A percentile compares a stretch with the other conserved stretches of the same genome.
Conservation (phyloP, 2,329 filamentous ascomycete genomes). For the Trichoderma guizhouense region DNA sequence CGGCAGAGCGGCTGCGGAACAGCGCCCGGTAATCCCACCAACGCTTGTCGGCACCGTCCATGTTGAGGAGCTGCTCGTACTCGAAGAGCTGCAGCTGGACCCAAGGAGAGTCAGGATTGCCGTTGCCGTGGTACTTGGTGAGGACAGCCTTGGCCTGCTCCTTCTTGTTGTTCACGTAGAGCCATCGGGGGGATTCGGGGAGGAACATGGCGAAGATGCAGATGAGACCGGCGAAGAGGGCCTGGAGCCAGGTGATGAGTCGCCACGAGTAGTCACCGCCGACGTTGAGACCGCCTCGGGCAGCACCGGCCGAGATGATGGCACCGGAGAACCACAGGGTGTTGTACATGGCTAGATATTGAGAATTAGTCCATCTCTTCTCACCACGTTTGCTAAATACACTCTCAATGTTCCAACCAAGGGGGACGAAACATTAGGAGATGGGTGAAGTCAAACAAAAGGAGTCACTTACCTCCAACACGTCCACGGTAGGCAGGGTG, state of each 20-base stretch:
- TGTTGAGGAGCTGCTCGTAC: slow-evolving; percentile 41
- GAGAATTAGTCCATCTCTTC: background rate
- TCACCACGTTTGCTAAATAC: background rate
- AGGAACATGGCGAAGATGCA: slow-evolving; percentile 35
- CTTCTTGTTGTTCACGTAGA: slow-evolving; percentile 38
- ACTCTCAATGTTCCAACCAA: background rate
- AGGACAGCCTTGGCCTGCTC: slow-evolving; percentile 36
- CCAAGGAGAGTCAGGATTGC: slow-evolving; percentile 43
- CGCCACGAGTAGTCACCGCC: slow-evolving; percentile 27
- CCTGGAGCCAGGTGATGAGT: slow-evolving; percentile 44
- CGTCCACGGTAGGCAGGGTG: slow-evolving; percentile 46
- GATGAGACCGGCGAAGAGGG: slow-evolving; percentile 40
- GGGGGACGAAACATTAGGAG: background rate
- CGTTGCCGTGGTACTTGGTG: slow-evolving; percentile 41
- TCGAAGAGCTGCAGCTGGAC: slow-evolving; percentile 45
- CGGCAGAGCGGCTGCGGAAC: slow-evolving; percentile 39
- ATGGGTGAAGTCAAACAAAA: background rate
- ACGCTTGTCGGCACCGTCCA: slow-evolving; percentile 43
- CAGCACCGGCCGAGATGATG: slow-evolving; percentile 49
- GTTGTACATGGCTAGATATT: slow-evolving; percentile 34
- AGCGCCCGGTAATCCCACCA: slow-evolving; percentile 48
- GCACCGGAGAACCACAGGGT: slow-evolving; percentile 46
- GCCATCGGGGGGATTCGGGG: slow-evolving; percentile 43
- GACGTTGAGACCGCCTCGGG: slow-evolving; percentile 41
- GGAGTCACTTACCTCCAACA: slow-evolving; percentile 32